phyloP scores from a whole-genome alignment of 768 basidiomycete genomes.

The Boletus reticulatus region DNA sequence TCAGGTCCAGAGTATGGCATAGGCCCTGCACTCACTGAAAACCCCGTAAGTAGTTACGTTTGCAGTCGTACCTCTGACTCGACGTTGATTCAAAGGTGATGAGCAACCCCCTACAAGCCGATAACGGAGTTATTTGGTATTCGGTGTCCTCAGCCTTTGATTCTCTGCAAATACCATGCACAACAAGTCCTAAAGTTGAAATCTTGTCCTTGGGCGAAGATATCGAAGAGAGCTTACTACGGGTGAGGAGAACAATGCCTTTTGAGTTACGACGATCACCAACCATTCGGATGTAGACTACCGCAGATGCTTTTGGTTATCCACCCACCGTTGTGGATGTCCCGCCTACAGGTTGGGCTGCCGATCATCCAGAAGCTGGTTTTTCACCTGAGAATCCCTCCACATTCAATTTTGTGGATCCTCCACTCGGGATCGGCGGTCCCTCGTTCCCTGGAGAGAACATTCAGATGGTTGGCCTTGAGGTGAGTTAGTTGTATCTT shows the following conservation, averaged over 20 bases:
- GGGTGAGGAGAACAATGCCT: background rate
- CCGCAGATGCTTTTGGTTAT: too few relatives aligned
- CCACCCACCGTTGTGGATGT: rapidly evolving
- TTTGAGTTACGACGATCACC: background rate
- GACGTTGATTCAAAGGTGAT: background rate
- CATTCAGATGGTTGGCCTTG: background rate
- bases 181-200: background rate
- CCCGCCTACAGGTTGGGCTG: too few relatives aligned
- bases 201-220: background rate
- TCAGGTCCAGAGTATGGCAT: background rate
- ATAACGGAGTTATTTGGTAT: background rate
- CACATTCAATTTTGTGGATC: background rate
- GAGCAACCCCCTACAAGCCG: background rate
- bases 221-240: background rate
- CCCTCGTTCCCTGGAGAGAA: background rate
- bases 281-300: background rate
- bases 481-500: background rate
- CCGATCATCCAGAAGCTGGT: background rate
- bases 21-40: background rate
- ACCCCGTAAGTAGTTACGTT: background rate
- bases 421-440: background rate
- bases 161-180: background rate
- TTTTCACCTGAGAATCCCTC: background rate
- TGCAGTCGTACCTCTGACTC: background rate
- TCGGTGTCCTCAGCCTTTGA: background rate